A percentile compares a stretch with the other conserved stretches of the same genome.
Evolutionary conservation across 1,139 yeast genomes (phyloP).

Genomic region (Saccharomyces hybrid): DNA sequence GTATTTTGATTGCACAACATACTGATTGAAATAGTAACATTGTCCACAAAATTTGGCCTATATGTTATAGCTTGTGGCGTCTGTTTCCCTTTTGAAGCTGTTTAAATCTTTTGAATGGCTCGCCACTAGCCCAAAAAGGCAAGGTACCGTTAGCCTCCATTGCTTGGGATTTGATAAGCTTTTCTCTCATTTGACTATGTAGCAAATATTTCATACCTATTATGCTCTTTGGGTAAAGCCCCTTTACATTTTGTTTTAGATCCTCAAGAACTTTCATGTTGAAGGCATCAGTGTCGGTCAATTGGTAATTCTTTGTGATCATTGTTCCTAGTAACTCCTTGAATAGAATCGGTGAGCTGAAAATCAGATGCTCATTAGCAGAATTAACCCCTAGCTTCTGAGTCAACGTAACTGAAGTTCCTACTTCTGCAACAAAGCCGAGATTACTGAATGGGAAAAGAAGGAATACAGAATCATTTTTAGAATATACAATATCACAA

Average conservation of each 20-base stretch:
- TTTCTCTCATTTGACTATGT: conserved; percentile 38
- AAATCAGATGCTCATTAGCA: conserved; percentile 67
- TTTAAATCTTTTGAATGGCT: conserved; percentile 4
- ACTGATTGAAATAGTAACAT: too few species aligned
- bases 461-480: conserved; percentile 52
- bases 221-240: conserved; percentile 52
- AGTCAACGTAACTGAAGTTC: conserved; percentile 62
- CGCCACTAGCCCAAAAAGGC: conserved; percentile 48
- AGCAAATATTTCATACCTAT: conserved; percentile 54
- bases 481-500: conserved; percentile 69
- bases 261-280: conserved; percentile 45
- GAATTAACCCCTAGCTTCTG: conserved; percentile 66
- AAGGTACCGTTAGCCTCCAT: conserved; percentile 63
- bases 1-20: too few species aligned
- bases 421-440: conserved; percentile 83
- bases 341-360: conserved; percentile 59
- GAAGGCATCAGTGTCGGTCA: conserved; percentile 48
- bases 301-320: conserved; percentile 47
- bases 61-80: not conserved
- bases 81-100: conserved; percentile 2
- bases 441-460: conserved; percentile 75
- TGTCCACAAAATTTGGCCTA: too few species aligned
- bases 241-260: conserved; percentile 39
- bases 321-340: conserved; percentile 45
- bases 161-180: conserved; percentile 50